Percentiles rank a stretch among this genome's conserved stretches.
Conservation (phyloP, 2,329 filamentous ascomycete species). For the Botryotinia convoluta region DNA sequence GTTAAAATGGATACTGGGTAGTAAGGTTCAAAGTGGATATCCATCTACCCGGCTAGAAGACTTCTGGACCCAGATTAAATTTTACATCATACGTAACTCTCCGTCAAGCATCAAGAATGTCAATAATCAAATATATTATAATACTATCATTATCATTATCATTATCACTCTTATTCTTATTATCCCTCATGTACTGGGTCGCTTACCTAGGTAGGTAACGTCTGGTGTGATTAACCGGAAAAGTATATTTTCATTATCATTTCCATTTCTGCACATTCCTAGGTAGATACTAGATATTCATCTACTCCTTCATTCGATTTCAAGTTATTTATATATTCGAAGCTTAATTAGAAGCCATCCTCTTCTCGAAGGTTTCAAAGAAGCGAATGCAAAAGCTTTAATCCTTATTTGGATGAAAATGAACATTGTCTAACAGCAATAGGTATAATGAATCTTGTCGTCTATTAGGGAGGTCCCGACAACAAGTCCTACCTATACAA, state of each 20-base stretch:
- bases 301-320: neutral
- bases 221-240: neutral
- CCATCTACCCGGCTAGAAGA: neutral
- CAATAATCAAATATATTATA: too few species aligned
- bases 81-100: neutral
- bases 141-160: too few species aligned
- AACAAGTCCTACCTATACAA: neutral
- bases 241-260: neutral
- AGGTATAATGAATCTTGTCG: neutral
- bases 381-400: neutral
- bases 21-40: neutral
- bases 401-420: neutral
- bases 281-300: neutral
- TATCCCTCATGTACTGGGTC: neutral
- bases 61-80: neutral
- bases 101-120: neutral
- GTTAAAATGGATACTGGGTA: neutral
- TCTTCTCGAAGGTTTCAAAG: neutral
- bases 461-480: neutral
- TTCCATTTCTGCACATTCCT: too few species aligned
- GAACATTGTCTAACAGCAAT: neutral
- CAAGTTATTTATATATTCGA: neutral
- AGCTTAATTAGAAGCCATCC: neutral
- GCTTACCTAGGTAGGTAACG: neutral
- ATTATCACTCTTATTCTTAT: neutral